phyloP scores from a whole-genome alignment of 345 rosid species.

The Barbarea vulgaris region DNA sequence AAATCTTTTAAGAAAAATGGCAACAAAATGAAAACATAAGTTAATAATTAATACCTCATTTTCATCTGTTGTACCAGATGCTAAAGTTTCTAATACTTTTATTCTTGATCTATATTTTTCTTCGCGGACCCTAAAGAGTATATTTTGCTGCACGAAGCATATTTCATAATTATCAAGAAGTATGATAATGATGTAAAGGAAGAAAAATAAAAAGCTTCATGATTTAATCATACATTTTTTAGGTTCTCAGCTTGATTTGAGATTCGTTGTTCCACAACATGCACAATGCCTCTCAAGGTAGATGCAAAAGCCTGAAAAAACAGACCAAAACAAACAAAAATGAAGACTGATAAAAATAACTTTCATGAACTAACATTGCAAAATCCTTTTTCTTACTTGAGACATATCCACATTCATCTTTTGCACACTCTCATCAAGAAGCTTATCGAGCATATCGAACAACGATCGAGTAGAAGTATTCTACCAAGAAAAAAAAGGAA shows the following conservation, averaged over 20 bases:
- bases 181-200: neutral
- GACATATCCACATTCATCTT: conserved; percentile 61
- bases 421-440: conserved; percentile 62
- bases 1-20: neutral
- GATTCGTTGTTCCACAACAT: conserved; percentile 66
- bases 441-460: conserved; percentile 53
- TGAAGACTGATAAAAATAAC: neutral
- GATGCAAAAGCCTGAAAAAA: conserved; percentile 48
- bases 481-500: conserved; percentile 46
- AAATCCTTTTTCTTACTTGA: conserved; percentile 56
- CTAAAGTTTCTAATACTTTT: conserved; percentile 67
- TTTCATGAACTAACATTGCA: neutral
- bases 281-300: conserved; percentile 58
- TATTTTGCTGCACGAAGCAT: conserved; percentile 64
- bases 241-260: conserved; percentile 65
- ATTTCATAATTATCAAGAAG: conserved; percentile 14
- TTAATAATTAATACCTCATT: conserved; percentile 54
- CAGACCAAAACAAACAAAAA: neutral
- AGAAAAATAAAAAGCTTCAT: neutral
- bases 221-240: conserved; percentile 55
- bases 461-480: conserved; percentile 66
- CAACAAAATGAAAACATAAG: neutral
- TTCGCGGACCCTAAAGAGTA: conserved; percentile 54
- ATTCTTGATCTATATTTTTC: conserved; percentile 70
- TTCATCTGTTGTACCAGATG: conserved; percentile 64